These are phyloP conservation scores for Termitomyces sp. DNA, from an alignment of 768 basidiomycete genomes.

Conservation along the genomic window DNA sequence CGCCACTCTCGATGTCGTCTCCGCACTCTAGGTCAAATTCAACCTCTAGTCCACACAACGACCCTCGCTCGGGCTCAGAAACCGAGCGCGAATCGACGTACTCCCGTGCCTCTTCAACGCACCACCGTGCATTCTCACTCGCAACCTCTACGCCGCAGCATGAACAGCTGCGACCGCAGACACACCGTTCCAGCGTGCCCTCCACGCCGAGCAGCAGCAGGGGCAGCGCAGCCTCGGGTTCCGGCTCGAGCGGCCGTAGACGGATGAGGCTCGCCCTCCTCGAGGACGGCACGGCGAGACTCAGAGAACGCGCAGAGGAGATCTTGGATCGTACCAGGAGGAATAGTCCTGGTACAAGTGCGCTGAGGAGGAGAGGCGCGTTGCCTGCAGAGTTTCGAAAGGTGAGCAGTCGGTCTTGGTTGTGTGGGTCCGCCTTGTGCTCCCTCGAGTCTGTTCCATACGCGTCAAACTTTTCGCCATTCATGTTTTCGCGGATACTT, in stretches of 20 bases:
- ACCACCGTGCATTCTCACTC: slow-evolving; percentile 6
- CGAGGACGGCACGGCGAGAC: slow-evolving; percentile 6
- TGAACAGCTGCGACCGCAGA: slow-evolving; percentile 3
- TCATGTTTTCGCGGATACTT: neutral
- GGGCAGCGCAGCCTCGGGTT: neutral
- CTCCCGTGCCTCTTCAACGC: neutral
- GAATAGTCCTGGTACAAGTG: slow-evolving; percentile 20
- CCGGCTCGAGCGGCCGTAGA: slow-evolving; percentile 7
- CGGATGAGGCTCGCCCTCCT: slow-evolving; percentile 8
- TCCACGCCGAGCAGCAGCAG: slow-evolving; percentile 35
- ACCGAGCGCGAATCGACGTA: slow-evolving; percentile 64
- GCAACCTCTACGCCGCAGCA: slow-evolving; percentile 1
- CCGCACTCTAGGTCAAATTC: slow-evolving; percentile 20
- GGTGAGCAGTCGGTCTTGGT: neutral
- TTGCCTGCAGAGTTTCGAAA: slow-evolving; percentile 38
- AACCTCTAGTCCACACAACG: slow-evolving; percentile 17
- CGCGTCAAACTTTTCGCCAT: too few species aligned
- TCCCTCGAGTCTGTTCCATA: too few species aligned
- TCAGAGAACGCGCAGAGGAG: slow-evolving; percentile 24
- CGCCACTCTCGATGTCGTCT: slow-evolving; percentile 16
- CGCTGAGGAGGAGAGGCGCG: slow-evolving; percentile 33
- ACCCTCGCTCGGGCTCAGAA: slow-evolving; percentile 66
- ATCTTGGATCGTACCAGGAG: slow-evolving; percentile 32
- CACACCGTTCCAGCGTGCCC: slow-evolving; percentile 33
- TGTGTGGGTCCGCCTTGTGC: too few species aligned